A percentile compares a stretch with the other conserved stretches of the same genome.
Evolutionary conservation across 2,329 filamentous ascomycete species (phyloP).

Genomic region (Westerdykella sp.): DNA sequence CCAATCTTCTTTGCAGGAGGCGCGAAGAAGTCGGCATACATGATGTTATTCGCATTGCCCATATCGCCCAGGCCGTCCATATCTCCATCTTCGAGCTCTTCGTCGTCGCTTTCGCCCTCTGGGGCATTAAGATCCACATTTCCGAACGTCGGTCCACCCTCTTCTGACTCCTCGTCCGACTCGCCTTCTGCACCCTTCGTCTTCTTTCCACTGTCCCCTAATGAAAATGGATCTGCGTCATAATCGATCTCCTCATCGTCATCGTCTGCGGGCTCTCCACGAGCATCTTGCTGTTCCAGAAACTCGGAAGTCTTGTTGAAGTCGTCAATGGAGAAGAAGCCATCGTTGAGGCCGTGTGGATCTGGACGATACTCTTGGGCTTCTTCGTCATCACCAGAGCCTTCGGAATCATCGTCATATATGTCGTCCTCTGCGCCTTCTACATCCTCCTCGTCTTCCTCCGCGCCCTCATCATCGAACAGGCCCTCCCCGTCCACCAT

Average conservation of each 20-base stretch:
- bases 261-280: slow-evolving; percentile 68
- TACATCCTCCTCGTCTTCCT: slow-evolving; percentile 29
- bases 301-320: slow-evolving; percentile 93
- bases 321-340: slow-evolving; percentile 95
- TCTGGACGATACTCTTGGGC: slow-evolving; percentile 61
- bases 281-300: slow-evolving; percentile 77
- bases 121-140: slow-evolving; percentile 68
- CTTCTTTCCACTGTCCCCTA: slow-evolving; percentile 24
- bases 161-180: slow-evolving; percentile 60
- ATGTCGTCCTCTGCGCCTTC: slow-evolving; percentile 29
- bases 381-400: slow-evolving; percentile 42
- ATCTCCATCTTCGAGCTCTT: slow-evolving; percentile 52
- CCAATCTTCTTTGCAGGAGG: slow-evolving; percentile 68
- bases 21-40: slow-evolving; percentile 90
- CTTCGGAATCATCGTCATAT: slow-evolving; percentile 30
- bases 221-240: slow-evolving; percentile 65
- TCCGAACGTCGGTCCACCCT: slow-evolving; percentile 76
- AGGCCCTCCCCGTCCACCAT: slow-evolving; percentile 32
- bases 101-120: slow-evolving; percentile 64
- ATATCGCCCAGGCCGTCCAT: slow-evolving; percentile 48
- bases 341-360: slow-evolving; percentile 83
- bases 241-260: slow-evolving; percentile 80
- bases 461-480: slow-evolving; percentile 21
- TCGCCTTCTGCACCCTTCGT: slow-evolving; percentile 34
- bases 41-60: slow-evolving; percentile 78